Base-by-base conservation (phyloP, 169 alveolate genomes). In the Eimeria tenella region DNA sequence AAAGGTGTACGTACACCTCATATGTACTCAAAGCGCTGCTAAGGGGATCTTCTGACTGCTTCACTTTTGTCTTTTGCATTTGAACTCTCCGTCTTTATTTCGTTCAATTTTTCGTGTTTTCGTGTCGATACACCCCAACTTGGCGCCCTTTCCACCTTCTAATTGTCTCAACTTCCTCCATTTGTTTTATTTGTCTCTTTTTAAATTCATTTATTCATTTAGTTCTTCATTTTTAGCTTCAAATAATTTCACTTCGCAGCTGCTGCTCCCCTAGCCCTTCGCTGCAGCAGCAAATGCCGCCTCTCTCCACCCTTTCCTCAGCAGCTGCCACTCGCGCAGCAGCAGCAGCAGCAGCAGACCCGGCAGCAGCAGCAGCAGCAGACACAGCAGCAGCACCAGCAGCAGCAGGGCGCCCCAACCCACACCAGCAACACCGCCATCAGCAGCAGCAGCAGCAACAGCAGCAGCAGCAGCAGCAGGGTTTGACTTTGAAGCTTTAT, bases 401-500 rank as follows among this genome's bases (percentile, higher is more conserved):
- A 31, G 2, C 42, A 31, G 42, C 42, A 31, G 42, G 42, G 42
- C 42, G 42, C 42, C 42, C 42, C 42, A 31, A 31, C 42, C 2
- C 42, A 31, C 42, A 31, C 42, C 4, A 31, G 42, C 42, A 31
- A 31, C 42, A 31, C 42, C 42, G 42, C 42, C 42, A 31, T 31
- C 42, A 31, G 55, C 25, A 74, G 23, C 62, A 74, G 62, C 84
- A 74, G 84, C 84, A 74, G 84, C 84, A 49, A 15, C n/a, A 19
- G 55, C 62, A 74, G 62, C 84, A 74, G 84, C 84, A 74, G 84
- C 62, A 74, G 84, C 84, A 74, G 84, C 62, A 42, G 8, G 31
- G 17, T 10, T 25, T 17, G 31, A 49, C 23, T 10, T 13, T 74
- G 23, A 7, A 56, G 23, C 52, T 74, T 11, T 42, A 52, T 7